These are phyloP conservation scores for Aspergillus terreus DNA, from an alignment of 2,329 filamentous ascomycete genomes.

Conservation along the genomic window DNA sequence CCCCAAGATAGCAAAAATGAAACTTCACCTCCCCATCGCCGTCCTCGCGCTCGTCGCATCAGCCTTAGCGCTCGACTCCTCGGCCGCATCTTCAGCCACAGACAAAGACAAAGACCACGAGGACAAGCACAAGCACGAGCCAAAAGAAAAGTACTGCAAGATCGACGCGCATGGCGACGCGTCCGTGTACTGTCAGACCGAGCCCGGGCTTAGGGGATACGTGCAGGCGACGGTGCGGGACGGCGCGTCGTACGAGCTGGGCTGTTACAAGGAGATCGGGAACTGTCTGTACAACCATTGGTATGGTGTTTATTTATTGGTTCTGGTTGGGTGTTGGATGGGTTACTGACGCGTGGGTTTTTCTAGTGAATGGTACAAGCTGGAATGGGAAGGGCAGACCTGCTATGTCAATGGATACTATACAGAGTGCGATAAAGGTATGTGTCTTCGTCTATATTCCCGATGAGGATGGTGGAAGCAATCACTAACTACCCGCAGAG, in stretches of 20 bases:
- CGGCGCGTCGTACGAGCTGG: neutral
- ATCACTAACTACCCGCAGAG: neutral
- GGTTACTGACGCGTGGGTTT: neutral
- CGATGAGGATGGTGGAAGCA: neutral
- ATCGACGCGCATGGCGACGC: neutral
- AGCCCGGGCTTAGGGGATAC: neutral
- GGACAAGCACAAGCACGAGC: neutral
- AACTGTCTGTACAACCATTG: neutral
- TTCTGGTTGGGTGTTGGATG: neutral
- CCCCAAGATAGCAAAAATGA: neutral
- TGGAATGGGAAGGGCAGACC: neutral
- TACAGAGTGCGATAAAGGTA: neutral
- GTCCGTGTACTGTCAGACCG: neutral
- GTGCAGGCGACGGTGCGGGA: neutral
- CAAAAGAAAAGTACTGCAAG: neutral
- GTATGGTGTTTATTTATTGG: neutral
- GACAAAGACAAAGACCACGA: neutral
- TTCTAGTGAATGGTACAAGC: neutral
- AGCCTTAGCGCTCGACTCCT: neutral
- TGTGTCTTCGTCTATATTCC: neutral
- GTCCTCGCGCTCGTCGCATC: neutral
- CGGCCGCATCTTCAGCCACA: neutral
- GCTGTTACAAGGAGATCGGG: neutral
- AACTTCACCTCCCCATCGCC: neutral
- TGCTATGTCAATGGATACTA: neutral